A percentile compares a stretch with the other conserved stretches of the same genome.
phyloP scores from a whole-genome alignment of 768 basidiomycete genomes.

The Kwoniella dendrophila region DNA sequence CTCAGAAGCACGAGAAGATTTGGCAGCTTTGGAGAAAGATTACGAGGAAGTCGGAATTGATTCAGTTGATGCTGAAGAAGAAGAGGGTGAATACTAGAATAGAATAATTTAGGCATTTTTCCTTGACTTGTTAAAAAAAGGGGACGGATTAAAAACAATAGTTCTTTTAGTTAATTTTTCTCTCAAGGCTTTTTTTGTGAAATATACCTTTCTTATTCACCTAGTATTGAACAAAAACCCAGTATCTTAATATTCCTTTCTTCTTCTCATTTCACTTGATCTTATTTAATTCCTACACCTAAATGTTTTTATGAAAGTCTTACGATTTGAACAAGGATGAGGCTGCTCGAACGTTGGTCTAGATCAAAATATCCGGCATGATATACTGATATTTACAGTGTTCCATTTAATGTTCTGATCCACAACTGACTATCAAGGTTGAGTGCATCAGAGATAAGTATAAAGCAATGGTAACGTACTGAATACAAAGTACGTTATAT shows the following conservation, averaged over 20 bases:
- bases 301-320: slow-evolving; percentile 10
- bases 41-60: slow-evolving; percentile 58
- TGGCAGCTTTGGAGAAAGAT: slow-evolving; percentile 90
- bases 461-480: no score
- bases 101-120: slow-evolving; percentile 5
- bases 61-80: slow-evolving; percentile 56
- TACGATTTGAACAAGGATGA: background rate
- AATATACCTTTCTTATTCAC: slow-evolving; percentile 1
- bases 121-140: background rate
- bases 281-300: slow-evolving; percentile 4
- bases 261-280: background rate
- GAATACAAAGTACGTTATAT: no score
- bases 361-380: background rate
- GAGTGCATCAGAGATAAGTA: background rate
- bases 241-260: no score
- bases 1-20: slow-evolving; percentile 95
- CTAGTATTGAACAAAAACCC: no score
- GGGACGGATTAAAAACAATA: background rate
- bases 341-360: background rate
- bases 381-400: background rate
- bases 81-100: slow-evolving; percentile 56
- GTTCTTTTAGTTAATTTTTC: no score
- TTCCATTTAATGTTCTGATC: background rate
- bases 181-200: background rate
- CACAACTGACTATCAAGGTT: background rate